Evolutionary conservation across 345 rosid genomes (phyloP).

Genomic region (Eucalyptus regnans): DNA sequence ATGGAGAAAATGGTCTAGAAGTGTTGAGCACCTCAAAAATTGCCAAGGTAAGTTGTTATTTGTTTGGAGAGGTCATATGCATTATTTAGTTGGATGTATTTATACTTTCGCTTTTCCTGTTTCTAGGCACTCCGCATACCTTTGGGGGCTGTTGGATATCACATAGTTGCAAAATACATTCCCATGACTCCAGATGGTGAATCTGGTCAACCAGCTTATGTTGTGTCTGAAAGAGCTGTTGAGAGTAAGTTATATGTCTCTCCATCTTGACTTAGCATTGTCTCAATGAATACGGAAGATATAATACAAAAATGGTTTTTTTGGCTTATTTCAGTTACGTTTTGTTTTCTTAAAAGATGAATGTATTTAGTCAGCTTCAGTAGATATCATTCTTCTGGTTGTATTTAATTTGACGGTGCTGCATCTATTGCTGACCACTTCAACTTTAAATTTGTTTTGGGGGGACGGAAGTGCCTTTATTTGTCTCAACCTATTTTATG

Average conservation of each 20-base stretch:
- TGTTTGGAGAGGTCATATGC: neutral
- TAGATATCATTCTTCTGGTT: neutral
- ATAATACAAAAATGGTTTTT: neutral
- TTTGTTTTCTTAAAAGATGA: neutral
- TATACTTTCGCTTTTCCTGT: slow-evolving; percentile 6
- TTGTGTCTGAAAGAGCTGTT: slow-evolving; percentile 54
- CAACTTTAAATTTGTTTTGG: neutral
- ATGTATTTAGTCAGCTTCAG: neutral
- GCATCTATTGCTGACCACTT: neutral
- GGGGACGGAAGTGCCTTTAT: neutral
- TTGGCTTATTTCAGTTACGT: neutral
- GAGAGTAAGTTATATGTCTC: slow-evolving; percentile 51
- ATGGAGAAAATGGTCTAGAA: slow-evolving; percentile 61
- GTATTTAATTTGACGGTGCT: neutral
- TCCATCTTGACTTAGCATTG: neutral
- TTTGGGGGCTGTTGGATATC: slow-evolving; percentile 82
- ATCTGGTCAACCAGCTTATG: slow-evolving; percentile 79
- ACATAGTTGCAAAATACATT: slow-evolving; percentile 72
- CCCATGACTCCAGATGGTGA: slow-evolving; percentile 85
- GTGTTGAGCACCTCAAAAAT: slow-evolving; percentile 76
- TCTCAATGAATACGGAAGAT: neutral
- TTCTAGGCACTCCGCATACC: slow-evolving; percentile 88
- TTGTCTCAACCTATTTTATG: neutral
- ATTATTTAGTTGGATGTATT: neutral
- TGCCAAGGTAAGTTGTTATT: slow-evolving; percentile 52